These are phyloP conservation scores for Porogramme epimiltina DNA, from an alignment of 1,284 basidiomycete genomes.

Conservation along the genomic window DNA sequence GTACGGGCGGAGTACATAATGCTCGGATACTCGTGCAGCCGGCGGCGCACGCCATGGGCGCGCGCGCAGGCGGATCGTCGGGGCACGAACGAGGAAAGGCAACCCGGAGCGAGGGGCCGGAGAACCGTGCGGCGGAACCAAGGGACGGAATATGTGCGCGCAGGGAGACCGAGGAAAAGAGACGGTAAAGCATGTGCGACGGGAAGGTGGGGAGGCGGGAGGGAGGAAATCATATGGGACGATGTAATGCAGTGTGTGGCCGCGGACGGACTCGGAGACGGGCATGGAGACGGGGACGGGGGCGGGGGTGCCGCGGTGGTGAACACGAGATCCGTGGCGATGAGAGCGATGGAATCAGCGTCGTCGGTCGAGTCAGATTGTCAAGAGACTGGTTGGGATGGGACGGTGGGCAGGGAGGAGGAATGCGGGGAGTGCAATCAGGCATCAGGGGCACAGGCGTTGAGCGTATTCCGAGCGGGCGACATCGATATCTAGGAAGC, in stretches of 20 bases:
- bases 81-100: no score
- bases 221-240: background rate
- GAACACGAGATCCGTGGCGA: constrained; percentile 1
- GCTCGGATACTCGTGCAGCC: no score
- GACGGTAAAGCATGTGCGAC: background rate
- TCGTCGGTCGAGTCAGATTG: constrained; percentile 10
- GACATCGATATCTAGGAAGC: constrained; percentile 8
- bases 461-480: no score
- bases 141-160: no score
- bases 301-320: constrained; percentile 1
- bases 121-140: no score
- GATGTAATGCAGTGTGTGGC: constrained; percentile 5
- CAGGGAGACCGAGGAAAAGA: no score
- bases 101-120: no score
- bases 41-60: no score
- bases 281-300: constrained; percentile 4
- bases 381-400: background rate
- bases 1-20: no score
- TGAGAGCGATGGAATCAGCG: background rate
- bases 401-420: background rate
- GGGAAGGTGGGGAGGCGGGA: constrained; percentile 1
- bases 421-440: background rate
- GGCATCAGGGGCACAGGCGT: background rate
- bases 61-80: no score
- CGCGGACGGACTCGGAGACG: constrained; percentile 1